Base-by-base conservation (phyloP, 768 basidiomycete genomes). In the Scleroderma bovista region DNA sequence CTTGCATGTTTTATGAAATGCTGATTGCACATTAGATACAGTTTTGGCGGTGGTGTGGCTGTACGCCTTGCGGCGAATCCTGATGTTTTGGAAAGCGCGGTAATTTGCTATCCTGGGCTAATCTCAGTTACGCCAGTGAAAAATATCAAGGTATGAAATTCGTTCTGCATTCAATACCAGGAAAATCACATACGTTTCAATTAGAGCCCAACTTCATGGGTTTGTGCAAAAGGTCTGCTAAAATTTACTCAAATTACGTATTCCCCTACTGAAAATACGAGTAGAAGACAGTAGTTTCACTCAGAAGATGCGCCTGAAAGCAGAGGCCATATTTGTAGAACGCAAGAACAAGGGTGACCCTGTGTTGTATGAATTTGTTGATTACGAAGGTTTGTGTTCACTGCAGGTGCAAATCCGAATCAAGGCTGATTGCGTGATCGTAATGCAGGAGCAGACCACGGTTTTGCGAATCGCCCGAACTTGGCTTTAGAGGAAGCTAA, bases 381-480 rank as follows among this genome's bases (percentile, higher is more conserved):
- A 63, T 44, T 74, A 73, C 56, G 63, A 63, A 49, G 71, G 70
- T 68, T 31, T 24, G 51, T 37, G 7, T 45, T 45, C 2, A 19
- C 26, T 17, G 15, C 6, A 12, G n/a, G 24, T 37, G 20, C 26
- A n/a, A n/a, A 2, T 16, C 13, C 6, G 38, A 24, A 29, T 40
- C 13, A 37, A 50, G 46, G 19, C 22, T 47, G 47, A 48, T 58
- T 16, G 49, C 36, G 12, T 19, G 3, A n/a, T 34, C 17, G 44
- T 7, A 40, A 42, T 16, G 15, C 41, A 77, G 76, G 72, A 53
- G 78, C 72, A 15, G 55, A 54, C 2, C 78, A 77, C 47, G 75
- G 79, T 22, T 80, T 80, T 22, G 76, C 75, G 3, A 63, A 67
- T 24, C 69, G 77, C 13, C 77, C 76, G 3, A 72, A 75, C 50